Evolutionary conservation across 257 asterid genomes (phyloP).

Genomic region (Capsicum baccatum): DNA sequence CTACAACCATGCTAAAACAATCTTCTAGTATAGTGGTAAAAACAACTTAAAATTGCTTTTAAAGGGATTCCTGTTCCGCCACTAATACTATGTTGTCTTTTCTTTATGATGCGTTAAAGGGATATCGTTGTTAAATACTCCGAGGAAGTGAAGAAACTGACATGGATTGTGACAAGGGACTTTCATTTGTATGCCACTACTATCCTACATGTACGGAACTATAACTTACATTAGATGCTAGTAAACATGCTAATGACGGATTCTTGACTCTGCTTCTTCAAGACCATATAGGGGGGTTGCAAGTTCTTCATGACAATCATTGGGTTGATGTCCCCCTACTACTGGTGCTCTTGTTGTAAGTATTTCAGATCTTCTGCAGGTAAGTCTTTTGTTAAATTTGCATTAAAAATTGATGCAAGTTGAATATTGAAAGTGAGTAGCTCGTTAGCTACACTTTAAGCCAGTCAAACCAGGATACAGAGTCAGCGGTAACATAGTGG

Average conservation of each 20-base stretch:
- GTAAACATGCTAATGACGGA: too few relatives aligned
- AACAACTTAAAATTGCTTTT: too few relatives aligned
- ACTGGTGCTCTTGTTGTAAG: constrained; percentile 19
- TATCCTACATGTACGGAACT: too few relatives aligned
- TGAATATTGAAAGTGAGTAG: neutral
- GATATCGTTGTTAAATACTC: constrained; percentile 27
- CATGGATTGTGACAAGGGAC: too few relatives aligned
- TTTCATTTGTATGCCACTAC: too few relatives aligned
- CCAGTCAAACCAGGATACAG: neutral
- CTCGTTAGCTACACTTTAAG: too few relatives aligned
- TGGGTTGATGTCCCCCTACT: neutral
- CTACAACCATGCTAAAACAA: too few relatives aligned
- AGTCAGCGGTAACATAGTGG: neutral
- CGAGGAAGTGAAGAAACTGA: neutral
- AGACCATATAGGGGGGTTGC: too few relatives aligned
- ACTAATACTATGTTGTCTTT: neutral
- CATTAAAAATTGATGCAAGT: neutral
- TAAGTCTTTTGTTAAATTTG: neutral
- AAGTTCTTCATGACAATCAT: too few relatives aligned
- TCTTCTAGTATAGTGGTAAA: too few relatives aligned
- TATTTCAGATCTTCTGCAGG: constrained; percentile 20
- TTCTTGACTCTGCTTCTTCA: too few relatives aligned
- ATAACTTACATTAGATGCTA: too few relatives aligned
- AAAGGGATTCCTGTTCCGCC: neutral
- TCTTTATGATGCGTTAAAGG: constrained; percentile 5